phyloP scores from a whole-genome alignment of 2,329 filamentous ascomycete genomes.

The Raffaelea deltoideospora region DNA sequence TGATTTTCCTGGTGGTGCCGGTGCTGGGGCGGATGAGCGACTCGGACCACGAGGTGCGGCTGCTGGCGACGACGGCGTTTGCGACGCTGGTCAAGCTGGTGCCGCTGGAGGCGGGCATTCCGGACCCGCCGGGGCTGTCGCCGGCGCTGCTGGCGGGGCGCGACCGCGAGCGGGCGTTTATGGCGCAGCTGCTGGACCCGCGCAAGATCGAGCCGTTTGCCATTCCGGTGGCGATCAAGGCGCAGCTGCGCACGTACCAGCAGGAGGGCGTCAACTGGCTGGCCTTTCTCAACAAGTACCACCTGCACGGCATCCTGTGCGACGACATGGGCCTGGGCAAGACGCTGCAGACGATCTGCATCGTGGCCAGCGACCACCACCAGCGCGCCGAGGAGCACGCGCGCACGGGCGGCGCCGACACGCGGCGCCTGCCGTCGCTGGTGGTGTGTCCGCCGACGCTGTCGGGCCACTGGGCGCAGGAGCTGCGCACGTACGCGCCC shows the following conservation, averaged over 20 bases:
- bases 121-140: constrained; percentile 85
- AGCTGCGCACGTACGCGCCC: constrained; percentile 88
- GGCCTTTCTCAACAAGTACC: constrained; percentile 93
- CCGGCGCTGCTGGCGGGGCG: constrained; percentile 76
- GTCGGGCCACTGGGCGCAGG: constrained; percentile 97
- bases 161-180: constrained; percentile 91
- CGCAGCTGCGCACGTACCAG: constrained; percentile 89
- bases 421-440: constrained; percentile 68
- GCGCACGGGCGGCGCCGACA: constrained; percentile 65
- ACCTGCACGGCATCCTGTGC: constrained; percentile 93
- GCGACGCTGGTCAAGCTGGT: constrained; percentile 95
- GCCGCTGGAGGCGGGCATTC: constrained; percentile 90
- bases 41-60: constrained; percentile 85
- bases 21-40: constrained; percentile 97
- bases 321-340: constrained; percentile 99
- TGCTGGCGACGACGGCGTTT: constrained; percentile 92
- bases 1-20: constrained; percentile 96
- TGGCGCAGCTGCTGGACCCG: constrained; percentile 86
- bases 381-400: constrained; percentile 80
- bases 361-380: constrained; percentile 95
- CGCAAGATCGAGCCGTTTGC: constrained; percentile 92
- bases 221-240: constrained; percentile 94
- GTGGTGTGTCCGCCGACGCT: constrained; percentile 94
- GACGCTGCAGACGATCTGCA: constrained; percentile 92
- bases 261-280: constrained; percentile 99